Conservation (phyloP, 768 basidiomycete genomes). For the Gelatoporia subvermispora region DNA sequence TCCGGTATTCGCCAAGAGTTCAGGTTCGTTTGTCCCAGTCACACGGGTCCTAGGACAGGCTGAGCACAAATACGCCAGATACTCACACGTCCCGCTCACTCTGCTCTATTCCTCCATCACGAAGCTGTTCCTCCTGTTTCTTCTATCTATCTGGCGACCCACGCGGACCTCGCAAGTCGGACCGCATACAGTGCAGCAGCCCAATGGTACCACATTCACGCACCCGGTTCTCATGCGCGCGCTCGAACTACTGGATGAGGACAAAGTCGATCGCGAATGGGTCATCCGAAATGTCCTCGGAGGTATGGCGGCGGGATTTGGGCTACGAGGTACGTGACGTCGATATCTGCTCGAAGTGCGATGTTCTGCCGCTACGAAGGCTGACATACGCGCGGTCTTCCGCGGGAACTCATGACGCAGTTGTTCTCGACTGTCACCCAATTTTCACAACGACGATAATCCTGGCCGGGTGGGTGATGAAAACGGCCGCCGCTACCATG, state of each 20-base stretch:
- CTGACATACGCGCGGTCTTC: too few relatives aligned
- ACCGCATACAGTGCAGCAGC: conserved; percentile 10
- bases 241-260: conserved; percentile 62
- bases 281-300: conserved; percentile 78
- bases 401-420: conserved; percentile 29
- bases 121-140: conserved; percentile 78
- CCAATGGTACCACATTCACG: conserved; percentile 25
- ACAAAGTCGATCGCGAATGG: conserved; percentile 78
- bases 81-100: conserved; percentile 72
- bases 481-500: conserved; percentile 57
- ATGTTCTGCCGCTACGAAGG: neutral
- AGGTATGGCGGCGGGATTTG: conserved; percentile 85
- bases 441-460: conserved; percentile 72
- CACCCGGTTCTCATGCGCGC: conserved; percentile 34
- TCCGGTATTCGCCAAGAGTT: conserved; percentile 63
- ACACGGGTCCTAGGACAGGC: neutral
- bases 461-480: conserved; percentile 65
- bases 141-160: conserved; percentile 77
- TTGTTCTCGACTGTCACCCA: conserved; percentile 75
- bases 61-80: conserved; percentile 32
- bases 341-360: too few relatives aligned
- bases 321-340: conserved; percentile 57
- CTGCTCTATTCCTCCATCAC: conserved; percentile 81
- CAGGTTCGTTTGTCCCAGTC: conserved; percentile 32
- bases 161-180: conserved; percentile 23